A percentile compares a stretch with the other conserved stretches of the same genome.
These are phyloP conservation scores for Populus tomentosa DNA, from an alignment of 441 rosid species.

Conservation along the genomic window DNA sequence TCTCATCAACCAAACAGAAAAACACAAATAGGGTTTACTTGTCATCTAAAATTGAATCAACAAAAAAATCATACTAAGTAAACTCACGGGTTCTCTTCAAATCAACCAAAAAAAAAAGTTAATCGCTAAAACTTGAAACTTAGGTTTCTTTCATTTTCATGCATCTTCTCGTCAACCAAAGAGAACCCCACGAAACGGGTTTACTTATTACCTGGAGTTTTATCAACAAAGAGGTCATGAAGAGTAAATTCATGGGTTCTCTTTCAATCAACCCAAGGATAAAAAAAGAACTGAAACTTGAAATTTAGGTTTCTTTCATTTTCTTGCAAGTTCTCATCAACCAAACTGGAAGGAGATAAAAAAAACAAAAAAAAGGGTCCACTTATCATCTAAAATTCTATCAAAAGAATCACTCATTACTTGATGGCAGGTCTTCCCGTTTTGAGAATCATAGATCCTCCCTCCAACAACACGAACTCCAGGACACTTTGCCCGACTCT, in stretches of 20 bases:
- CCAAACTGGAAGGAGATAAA: background rate
- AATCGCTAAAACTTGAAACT: background rate
- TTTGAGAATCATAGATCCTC: background rate
- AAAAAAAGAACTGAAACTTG: too few species aligned
- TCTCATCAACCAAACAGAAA: too few species aligned
- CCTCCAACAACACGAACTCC: background rate
- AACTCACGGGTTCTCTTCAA: too few species aligned
- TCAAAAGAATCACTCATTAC: background rate
- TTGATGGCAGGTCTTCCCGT: background rate
- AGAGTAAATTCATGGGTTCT: too few species aligned
- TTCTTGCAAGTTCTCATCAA: background rate
- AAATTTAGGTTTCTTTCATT: too few species aligned
- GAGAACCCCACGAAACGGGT: background rate
- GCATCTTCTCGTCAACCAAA: background rate
- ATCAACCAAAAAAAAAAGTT: background rate
- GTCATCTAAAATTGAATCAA: background rate
- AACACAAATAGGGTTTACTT: background rate
- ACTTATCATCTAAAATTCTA: background rate
- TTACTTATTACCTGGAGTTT: too few species aligned
- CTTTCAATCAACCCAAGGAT: too few species aligned
- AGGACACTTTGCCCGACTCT: background rate
- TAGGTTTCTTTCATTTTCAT: background rate
- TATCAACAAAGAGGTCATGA: too few species aligned
- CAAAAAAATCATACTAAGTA: too few species aligned
- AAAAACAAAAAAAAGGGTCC: background rate